Percentiles rank a stretch among this genome's conserved stretches.
Evolutionary conservation across 768 basidiomycete genomes (phyloP).

Genomic region (Hysterangium stoloniferum): DNA sequence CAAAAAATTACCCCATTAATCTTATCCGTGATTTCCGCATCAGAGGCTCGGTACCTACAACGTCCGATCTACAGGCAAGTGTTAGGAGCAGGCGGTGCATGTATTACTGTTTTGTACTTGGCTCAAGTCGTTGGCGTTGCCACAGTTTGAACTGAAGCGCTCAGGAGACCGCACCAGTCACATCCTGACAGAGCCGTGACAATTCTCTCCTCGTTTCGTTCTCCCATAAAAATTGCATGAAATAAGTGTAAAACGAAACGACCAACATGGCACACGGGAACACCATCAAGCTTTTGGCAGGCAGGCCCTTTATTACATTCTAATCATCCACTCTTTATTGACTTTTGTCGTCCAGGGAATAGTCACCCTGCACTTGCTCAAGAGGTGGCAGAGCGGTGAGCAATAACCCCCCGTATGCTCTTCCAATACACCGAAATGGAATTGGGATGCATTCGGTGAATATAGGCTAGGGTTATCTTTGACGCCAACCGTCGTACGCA

Average conservation of each 20-base stretch:
- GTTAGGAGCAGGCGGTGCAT: too few species aligned
- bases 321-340: not conserved
- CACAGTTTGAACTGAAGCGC: too few species aligned
- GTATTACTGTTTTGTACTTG: too few species aligned
- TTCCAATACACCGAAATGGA: conserved; percentile 40
- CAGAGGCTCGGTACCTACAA: too few species aligned
- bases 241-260: not conserved
- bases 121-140: too few species aligned
- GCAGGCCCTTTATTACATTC: conserved; percentile 3
- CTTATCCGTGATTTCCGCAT: too few species aligned
- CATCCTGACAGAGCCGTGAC: too few species aligned
- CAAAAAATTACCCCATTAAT: too few species aligned
- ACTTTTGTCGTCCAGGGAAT: conserved; percentile 55
- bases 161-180: too few species aligned
- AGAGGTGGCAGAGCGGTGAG: conserved; percentile 95
- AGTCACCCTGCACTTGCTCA: conserved; percentile 97
- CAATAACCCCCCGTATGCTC: conserved; percentile 35
- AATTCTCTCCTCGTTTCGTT: too few species aligned
- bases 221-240: conserved; percentile 3
- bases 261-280: conserved; percentile 19
- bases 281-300: conserved; percentile 22
- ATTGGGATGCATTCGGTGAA: conserved; percentile 30
- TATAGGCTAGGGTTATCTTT: conserved; percentile 83
- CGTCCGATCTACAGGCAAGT: too few species aligned
- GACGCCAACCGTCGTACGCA: conserved; percentile 76